Evolutionary conservation across 129 eudicot genomes (phyloP).

Genomic region (Dittrichia graveolens): DNA sequence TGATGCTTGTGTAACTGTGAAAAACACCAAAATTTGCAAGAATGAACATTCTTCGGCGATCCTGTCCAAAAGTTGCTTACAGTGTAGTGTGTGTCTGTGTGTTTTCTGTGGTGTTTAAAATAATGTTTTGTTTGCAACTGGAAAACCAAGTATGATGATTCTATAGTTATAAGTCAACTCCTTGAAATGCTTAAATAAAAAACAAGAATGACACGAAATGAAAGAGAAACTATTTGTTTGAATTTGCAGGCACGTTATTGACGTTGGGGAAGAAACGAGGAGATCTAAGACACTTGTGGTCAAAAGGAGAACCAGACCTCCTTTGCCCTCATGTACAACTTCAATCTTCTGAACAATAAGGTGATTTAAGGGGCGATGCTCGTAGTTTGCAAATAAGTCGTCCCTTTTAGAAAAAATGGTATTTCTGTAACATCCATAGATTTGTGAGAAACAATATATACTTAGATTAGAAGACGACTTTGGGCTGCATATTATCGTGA

Average conservation of each 20-base stretch:
- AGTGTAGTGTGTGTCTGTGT: no score
- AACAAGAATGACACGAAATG: background rate
- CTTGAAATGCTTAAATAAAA: background rate
- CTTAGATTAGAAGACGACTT: slow-evolving; percentile 36
- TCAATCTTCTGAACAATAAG: slow-evolving; percentile 46
- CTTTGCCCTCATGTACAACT: slow-evolving; percentile 90
- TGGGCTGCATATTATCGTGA: slow-evolving; percentile 10
- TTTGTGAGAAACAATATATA: slow-evolving; percentile 18
- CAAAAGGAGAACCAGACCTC: slow-evolving; percentile 78
- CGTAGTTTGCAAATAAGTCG: slow-evolving; percentile 27
- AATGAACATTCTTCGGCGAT: no score
- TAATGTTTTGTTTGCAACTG: background rate
- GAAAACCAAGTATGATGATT: background rate
- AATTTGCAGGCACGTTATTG: slow-evolving; percentile 70
- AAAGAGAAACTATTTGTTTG: slow-evolving; percentile 8
- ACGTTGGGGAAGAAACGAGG: slow-evolving; percentile 71
- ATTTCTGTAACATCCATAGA: slow-evolving; percentile 27
- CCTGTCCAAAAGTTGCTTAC: no score
- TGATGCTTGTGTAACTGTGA: no score
- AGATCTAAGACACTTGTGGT: slow-evolving; percentile 79
- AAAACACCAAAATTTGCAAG: no score
- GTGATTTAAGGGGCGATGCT: slow-evolving; percentile 15
- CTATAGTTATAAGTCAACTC: background rate
- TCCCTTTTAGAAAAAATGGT: slow-evolving; percentile 36
- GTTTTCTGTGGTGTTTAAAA: background rate